A percentile compares a stretch with the other conserved stretches of the same genome.
These are phyloP conservation scores for Pseudocohnilembus persalinus DNA, from an alignment of 169 alveolate genomes.

Conservation along the genomic window DNA sequence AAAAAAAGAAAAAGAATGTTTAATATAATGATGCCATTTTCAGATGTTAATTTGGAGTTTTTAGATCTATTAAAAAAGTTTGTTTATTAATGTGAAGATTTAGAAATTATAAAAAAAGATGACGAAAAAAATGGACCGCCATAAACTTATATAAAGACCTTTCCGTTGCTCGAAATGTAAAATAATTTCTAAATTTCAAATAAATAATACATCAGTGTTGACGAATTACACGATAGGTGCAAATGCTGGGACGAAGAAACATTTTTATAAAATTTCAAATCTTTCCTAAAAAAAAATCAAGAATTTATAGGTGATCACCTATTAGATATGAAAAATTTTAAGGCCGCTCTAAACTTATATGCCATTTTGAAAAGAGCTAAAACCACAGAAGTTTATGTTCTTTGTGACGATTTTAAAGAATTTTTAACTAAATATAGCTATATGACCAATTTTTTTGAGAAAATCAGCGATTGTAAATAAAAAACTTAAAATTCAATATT, in stretches of 20 bases:
- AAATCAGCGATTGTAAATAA: not conserved
- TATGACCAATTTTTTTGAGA: not conserved
- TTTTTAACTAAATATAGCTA: not conserved
- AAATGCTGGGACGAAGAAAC: too few species aligned
- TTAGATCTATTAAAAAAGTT: too few species aligned
- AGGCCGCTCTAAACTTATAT: not conserved
- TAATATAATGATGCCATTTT: not conserved
- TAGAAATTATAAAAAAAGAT: too few species aligned
- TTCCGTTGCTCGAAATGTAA: too few species aligned
- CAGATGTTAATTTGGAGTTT: not conserved
- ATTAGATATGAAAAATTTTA: not conserved
- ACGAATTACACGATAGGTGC: too few species aligned
- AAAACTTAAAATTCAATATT: not conserved
- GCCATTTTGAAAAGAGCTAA: not conserved
- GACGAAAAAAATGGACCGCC: not conserved
- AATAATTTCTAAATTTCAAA: too few species aligned
- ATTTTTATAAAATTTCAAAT: too few species aligned
- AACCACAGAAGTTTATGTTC: not conserved
- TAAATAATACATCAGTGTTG: too few species aligned
- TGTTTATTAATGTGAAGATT: not conserved
- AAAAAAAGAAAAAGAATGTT: not conserved
- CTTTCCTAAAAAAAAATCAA: too few species aligned
- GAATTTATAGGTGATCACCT: not conserved
- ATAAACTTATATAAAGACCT: too few species aligned
- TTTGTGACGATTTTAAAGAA: not conserved